Evolutionary conservation across 2,329 filamentous ascomycete genomes (phyloP).

Genomic region (Thielaviopsis cerberus): DNA sequence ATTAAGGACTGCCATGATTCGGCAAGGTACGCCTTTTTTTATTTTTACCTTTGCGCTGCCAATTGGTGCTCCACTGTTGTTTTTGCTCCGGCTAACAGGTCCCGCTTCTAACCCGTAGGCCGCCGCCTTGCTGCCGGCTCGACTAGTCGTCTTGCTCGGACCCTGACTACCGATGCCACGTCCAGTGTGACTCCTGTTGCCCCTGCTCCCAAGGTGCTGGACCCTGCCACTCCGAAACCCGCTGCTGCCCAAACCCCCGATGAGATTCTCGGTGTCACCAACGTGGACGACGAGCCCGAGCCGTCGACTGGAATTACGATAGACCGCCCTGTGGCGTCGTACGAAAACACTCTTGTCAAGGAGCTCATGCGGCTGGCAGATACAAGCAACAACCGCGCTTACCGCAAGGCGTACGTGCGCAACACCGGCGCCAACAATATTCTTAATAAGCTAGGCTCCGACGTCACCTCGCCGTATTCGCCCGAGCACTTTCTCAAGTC

Average conservation of each 20-base stretch:
- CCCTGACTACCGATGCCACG: slow-evolving; percentile 1
- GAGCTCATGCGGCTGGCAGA: slow-evolving; percentile 8
- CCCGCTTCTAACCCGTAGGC: not conserved
- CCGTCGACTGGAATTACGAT: not conserved
- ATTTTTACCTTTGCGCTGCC: not conserved
- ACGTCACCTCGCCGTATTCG: slow-evolving; percentile 37
- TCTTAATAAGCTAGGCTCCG: slow-evolving; percentile 22
- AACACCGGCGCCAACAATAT: not conserved
- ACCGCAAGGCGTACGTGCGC: not conserved
- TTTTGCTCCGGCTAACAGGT: not conserved
- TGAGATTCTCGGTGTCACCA: not conserved
- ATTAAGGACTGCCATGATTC: slow-evolving; percentile 32
- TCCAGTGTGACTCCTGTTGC: not conserved
- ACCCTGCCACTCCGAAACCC: not conserved
- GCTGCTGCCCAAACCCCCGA: not conserved
- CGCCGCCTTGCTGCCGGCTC: slow-evolving; percentile 4
- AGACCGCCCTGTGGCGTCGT: slow-evolving; percentile 7
- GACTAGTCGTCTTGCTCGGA: not conserved
- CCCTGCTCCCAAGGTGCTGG: not conserved
- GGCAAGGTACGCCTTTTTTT: slow-evolving; percentile 28
- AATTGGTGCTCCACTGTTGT: not conserved
- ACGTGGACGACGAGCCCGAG: not conserved
- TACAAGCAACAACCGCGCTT: slow-evolving; percentile 6
- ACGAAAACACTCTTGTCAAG: slow-evolving; percentile 9
- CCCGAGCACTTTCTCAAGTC: slow-evolving; percentile 48